Evolutionary conservation across 2,329 filamentous ascomycete species (phyloP).

Genomic region (Clathrospora elynae): DNA sequence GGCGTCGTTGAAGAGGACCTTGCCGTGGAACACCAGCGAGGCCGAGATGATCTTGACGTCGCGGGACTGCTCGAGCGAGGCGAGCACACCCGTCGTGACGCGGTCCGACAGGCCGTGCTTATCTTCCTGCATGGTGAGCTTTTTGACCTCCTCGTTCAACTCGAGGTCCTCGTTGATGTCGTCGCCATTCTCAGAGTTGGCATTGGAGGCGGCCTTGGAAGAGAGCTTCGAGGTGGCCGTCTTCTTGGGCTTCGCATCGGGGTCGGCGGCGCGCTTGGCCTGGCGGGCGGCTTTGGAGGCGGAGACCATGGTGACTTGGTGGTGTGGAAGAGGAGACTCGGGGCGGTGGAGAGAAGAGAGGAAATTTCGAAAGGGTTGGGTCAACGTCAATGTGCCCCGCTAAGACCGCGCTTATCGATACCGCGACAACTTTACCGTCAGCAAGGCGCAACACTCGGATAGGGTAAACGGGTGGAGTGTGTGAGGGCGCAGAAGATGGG

Average conservation of each 20-base stretch:
- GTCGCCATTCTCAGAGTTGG: constrained; percentile 73
- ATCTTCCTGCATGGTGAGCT: constrained; percentile 90
- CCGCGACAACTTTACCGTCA: constrained; percentile 9
- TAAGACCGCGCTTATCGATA: constrained; percentile 28
- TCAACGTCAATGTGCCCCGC: constrained; percentile 29
- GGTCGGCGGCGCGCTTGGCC: constrained; percentile 64
- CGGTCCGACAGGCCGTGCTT: constrained; percentile 95
- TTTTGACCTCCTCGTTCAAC: constrained; percentile 77
- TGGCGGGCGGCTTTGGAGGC: constrained; percentile 71
- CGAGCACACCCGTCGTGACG: constrained; percentile 95
- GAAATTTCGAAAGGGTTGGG: constrained; percentile 33
- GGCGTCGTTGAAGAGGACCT: constrained; percentile 91
- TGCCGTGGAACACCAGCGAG: constrained; percentile 96
- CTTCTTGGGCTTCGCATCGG: constrained; percentile 75
- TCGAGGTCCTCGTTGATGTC: constrained; percentile 69
- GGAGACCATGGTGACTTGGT: constrained; percentile 62
- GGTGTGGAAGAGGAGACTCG: constrained; percentile 20
- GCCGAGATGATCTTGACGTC: constrained; percentile 97
- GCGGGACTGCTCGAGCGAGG: constrained; percentile 81
- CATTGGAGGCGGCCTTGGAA: constrained; percentile 68
- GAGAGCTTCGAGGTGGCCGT: constrained; percentile 72
- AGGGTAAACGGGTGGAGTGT: constrained; percentile 16
- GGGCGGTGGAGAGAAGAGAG: constrained; percentile 28
- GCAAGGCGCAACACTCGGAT: constrained; percentile 18
- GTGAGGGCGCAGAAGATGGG: constrained; percentile 5